Base-by-base conservation (phyloP, 192 early-diverging fungal genomes). In the Rhizoclosmatium globosum region DNA sequence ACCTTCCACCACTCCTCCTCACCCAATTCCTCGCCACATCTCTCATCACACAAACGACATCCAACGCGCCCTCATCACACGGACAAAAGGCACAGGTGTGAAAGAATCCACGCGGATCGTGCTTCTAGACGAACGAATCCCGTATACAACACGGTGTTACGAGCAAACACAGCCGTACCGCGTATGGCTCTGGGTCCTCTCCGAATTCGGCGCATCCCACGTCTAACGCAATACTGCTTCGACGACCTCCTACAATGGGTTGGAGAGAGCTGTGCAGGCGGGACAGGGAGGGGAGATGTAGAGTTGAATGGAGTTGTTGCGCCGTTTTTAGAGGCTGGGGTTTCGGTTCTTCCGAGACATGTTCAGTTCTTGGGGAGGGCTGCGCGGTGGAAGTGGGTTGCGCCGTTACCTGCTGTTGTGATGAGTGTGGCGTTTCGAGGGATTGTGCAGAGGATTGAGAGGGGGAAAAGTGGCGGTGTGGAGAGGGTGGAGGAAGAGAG, bases 241-340 rank as follows among this genome's bases (percentile, higher is more conserved):
- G 77, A 78, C 60, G 77, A 78, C 45, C 47, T 78, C 53, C 42
- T 78, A 50, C 77, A 78, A 44, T 78, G 77, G 77, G 17, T 78
- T 7, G 77, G 66, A 17, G 77, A 78, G 21, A 23, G 70, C 21
- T 31, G 66, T 57, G 58, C 57, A 11, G 47, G 68, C 15, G 47
- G 47, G 15, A 11, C 68, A n/a, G 47, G 47, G 11, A 2, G 44
- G 13, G 44, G 43, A 23, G 50, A 7, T 21, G 43, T 11, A 0
- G 23, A 2, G 38, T 72, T 72, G 21, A 72, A 44, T 72, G 7
- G 19, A 15, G 15, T 57, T 72, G 70, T 72, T 6, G 57, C 53
- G 6, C 70, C 70, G 17, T 72, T 72, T 58, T 17, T 72, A 21
- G 70, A 72, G 19, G 53, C 70, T 21, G 70, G 70, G 13, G 53